Base-by-base conservation (phyloP, 2,329 filamentous ascomycete species). In the Cercospora sp. region DNA sequence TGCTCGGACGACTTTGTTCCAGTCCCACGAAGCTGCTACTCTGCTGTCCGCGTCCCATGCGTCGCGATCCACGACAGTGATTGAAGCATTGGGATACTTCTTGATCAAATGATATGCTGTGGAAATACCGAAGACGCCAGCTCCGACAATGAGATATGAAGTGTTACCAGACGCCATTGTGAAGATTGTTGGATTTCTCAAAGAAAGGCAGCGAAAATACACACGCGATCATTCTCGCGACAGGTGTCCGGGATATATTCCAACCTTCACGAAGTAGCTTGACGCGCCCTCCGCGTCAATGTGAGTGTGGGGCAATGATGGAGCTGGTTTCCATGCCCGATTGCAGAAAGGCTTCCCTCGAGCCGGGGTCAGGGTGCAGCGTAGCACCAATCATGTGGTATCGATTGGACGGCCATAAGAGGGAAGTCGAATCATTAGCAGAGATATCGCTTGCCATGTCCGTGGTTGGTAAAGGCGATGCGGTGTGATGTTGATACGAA, bases 1-100 rank as follows among this genome's bases (percentile, higher is more conserved):
- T 59, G 89, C 87, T 66, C 89, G 87, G 16, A 91, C 84, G 30
- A 90, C 88, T 78, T 91, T 91, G 81, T 90, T 91, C 85, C 89
- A 88, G 79, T 92, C 90, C 82, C 87, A 90, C 0, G 90, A 91
- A 0, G 90, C 90, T 33, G 88, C 89, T 31, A 81, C 75, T 42
- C 75, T 74, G 36, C 67, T 72, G 64, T 79, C 65, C 8, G 74
- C 74, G 42, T 77, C 74, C 68, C 71, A 77, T 66, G 78, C 72
- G 65, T 77, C 74, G 28, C 77, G 75, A 65, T 82, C 81, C 30
- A 82, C 76, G 18, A 82, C 74, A 1, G 80, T 82, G 42, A 82
- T 70, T 12, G 76, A 74, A 31, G 80, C 80, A 55, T 77, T 71
- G 3, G 80, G 80, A 67, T 81, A 80, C 68, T 80, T 80, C 64